Evolutionary conservation across 805 yeast species (phyloP).

Genomic region (Candida khao-thaluensis): DNA sequence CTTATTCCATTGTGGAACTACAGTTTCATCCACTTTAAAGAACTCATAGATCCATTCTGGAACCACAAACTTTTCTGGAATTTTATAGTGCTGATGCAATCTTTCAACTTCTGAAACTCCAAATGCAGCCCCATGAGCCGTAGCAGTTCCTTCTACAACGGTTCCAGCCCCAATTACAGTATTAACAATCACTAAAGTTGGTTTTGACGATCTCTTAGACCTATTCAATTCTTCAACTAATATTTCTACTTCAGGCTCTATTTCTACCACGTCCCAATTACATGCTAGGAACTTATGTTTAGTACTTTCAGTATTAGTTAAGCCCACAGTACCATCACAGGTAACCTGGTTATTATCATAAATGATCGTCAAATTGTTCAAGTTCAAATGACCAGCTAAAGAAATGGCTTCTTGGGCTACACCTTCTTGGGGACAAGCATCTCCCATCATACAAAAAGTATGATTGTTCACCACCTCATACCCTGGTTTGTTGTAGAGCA

Average conservation of each 20-base stretch:
- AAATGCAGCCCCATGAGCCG: conserved; percentile 37
- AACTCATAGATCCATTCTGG: conserved; percentile 28
- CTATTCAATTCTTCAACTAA: conserved; percentile 32
- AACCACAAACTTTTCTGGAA: conserved; percentile 20
- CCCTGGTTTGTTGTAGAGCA: conserved; percentile 33
- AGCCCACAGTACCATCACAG: conserved; percentile 37
- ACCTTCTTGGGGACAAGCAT: conserved; percentile 44
- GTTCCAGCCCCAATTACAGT: conserved; percentile 37
- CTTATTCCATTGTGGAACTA: conserved; percentile 22
- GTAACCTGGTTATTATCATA: conserved; percentile 39
- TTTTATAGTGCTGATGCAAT: conserved; percentile 18
- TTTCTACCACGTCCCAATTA: conserved; percentile 37
- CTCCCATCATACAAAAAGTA: conserved; percentile 36
- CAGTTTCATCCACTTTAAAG: conserved; percentile 21
- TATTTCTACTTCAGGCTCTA: conserved; percentile 32
- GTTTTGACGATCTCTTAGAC: conserved; percentile 29
- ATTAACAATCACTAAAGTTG: conserved; percentile 34
- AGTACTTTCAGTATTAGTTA: conserved; percentile 33
- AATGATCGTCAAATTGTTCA: conserved; percentile 34
- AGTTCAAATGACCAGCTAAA: conserved; percentile 37
- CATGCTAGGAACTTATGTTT: conserved; percentile 31
- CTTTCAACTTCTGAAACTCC: conserved; percentile 28
- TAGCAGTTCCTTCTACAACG: conserved; percentile 25
- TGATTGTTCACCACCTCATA: conserved; percentile 27
- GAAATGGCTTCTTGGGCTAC: conserved; percentile 39